Evolutionary conservation across 179 eudicot genomes (phyloP).

Genomic region (Drosera spatulata): DNA sequence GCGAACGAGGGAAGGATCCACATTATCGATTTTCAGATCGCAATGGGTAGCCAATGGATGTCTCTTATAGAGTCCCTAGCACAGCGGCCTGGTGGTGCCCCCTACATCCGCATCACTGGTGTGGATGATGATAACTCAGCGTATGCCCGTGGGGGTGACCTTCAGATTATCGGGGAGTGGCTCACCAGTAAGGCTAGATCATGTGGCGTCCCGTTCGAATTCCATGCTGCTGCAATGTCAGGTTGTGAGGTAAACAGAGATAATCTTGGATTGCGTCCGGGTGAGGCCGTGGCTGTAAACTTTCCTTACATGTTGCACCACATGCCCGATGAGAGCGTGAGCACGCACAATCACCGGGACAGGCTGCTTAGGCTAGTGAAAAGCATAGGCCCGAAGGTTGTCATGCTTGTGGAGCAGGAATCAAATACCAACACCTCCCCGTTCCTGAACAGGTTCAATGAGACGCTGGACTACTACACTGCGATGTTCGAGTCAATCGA

Average conservation of each 20-base stretch:
- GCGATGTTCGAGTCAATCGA: constrained; percentile 85
- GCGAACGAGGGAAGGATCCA: constrained; percentile 47
- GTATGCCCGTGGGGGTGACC: constrained; percentile 69
- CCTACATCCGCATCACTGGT: constrained; percentile 52
- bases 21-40: constrained; percentile 71
- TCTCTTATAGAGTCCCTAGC: constrained; percentile 43
- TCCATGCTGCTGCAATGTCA: constrained; percentile 54
- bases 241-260: constrained; percentile 42
- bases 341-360: constrained; percentile 63
- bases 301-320: constrained; percentile 72
- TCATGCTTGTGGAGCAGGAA: constrained; percentile 64
- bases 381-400: constrained; percentile 57
- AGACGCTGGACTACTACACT: constrained; percentile 58
- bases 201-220: constrained; percentile 49
- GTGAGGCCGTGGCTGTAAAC: constrained; percentile 68
- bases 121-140: constrained; percentile 60
- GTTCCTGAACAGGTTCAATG: constrained; percentile 45
- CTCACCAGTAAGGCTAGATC: constrained; percentile 30
- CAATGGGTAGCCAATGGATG: constrained; percentile 70
- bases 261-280: constrained; percentile 27
- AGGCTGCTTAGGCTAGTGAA: constrained; percentile 56
- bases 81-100: constrained; percentile 54
- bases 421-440: constrained; percentile 70
- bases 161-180: constrained; percentile 38
- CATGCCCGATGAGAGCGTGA: constrained; percentile 87